Evolutionary conservation across 345 rosid genomes (phyloP).

Genomic region (Viola odorata): DNA sequence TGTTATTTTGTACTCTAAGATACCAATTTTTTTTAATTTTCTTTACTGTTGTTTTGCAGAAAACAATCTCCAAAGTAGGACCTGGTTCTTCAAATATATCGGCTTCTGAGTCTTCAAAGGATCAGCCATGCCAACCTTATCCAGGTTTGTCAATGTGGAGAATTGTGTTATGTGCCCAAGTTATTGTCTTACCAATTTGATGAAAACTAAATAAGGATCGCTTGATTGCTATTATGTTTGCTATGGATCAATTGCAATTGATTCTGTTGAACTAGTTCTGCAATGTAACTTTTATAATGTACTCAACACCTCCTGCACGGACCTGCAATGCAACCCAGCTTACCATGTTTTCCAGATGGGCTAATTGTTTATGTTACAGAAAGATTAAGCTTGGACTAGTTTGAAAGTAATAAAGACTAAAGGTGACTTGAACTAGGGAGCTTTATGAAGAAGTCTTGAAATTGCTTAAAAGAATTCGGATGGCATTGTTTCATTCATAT

Average conservation of each 20-base stretch:
- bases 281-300: neutral
- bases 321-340: neutral
- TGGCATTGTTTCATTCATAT: too few relatives aligned
- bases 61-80: constrained; percentile 22
- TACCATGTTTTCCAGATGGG: constrained; percentile 2
- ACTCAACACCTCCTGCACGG: neutral
- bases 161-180: neutral
- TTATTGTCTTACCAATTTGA: neutral
- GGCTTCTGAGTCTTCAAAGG: constrained; percentile 42
- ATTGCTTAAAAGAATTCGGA: too few relatives aligned
- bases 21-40: neutral
- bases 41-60: constrained; percentile 28
- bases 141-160: constrained; percentile 45
- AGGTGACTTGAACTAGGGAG: too few relatives aligned
- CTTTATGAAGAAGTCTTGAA: too few relatives aligned
- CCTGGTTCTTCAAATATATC: constrained; percentile 36
- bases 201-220: neutral
- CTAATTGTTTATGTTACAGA: neutral
- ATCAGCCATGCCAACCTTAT: constrained; percentile 32
- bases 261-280: neutral
- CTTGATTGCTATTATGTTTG: neutral
- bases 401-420: too few relatives aligned
- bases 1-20: too few relatives aligned
- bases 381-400: too few relatives aligned
- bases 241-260: neutral